A percentile compares a stretch with the other conserved stretches of the same genome.
Evolutionary conservation across 768 basidiomycete genomes (phyloP).

Genomic region (Psilocybe subaeruginosa): DNA sequence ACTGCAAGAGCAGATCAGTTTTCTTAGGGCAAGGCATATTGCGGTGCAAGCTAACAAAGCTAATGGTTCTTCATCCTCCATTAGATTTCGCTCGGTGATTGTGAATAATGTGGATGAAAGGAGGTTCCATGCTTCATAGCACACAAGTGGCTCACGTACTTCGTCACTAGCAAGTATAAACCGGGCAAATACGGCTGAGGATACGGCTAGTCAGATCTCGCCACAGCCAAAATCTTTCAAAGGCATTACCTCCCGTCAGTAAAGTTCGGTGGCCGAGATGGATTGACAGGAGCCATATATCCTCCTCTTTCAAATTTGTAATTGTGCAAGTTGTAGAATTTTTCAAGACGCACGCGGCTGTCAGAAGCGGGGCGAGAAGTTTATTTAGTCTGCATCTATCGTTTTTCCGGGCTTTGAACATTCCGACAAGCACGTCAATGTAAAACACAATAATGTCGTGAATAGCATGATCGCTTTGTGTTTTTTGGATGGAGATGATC

Average conservation of each 20-base stretch:
- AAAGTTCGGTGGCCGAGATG: not conserved
- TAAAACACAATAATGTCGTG: constrained; percentile 4
- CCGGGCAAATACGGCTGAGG: constrained; percentile 22
- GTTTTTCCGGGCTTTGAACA: constrained; percentile 3
- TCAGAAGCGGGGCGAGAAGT: constrained; percentile 17
- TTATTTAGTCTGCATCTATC: not conserved
- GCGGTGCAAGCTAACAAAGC: constrained; percentile 50
- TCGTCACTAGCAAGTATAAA: constrained; percentile 23
- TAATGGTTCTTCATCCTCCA: constrained; percentile 51
- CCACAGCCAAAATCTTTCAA: not conserved
- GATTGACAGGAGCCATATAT: constrained; percentile 16
- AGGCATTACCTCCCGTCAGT: constrained; percentile 8
- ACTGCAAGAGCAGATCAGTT: constrained; percentile 27
- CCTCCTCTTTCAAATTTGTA: constrained; percentile 5
- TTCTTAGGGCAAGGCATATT: constrained; percentile 52
- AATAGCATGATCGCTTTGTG: not conserved
- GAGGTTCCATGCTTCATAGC: constrained; percentile 57
- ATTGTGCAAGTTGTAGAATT: not conserved
- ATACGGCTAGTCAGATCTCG: not conserved
- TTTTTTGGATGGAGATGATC: constrained; percentile 1
- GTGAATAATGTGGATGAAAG: constrained; percentile 52
- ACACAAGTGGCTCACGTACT: constrained; percentile 37
- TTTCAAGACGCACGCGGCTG: constrained; percentile 7
- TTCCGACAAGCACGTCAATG: constrained; percentile 5
- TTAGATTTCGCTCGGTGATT: constrained; percentile 46